phyloP scores from a whole-genome alignment of 441 rosid species.

The Erodium trifolium region DNA sequence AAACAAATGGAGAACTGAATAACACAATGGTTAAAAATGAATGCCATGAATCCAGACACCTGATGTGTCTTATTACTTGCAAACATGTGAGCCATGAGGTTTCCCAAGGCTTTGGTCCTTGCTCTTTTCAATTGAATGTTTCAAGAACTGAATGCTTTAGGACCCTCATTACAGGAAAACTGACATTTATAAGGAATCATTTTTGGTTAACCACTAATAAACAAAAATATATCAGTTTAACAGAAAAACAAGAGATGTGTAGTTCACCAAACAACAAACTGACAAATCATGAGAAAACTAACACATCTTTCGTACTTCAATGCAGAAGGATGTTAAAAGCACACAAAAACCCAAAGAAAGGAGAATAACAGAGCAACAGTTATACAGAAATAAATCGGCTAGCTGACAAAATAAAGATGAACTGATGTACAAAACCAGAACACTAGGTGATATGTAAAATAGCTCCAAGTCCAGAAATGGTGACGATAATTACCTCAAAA shows the following conservation, averaged over 20 bases:
- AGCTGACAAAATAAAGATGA: neutral
- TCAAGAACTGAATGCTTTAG: neutral
- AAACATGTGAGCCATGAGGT: neutral
- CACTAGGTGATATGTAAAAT: neutral
- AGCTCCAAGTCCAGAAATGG: constrained; percentile 2
- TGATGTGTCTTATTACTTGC: constrained; percentile 3
- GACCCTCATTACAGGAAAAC: constrained; percentile 5
- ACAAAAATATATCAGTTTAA: constrained; percentile 4
- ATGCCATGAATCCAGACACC: neutral
- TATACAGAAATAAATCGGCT: neutral
- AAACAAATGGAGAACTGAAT: neutral
- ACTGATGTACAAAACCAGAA: neutral
- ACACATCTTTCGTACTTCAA: too few species aligned
- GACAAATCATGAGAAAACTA: neutral
- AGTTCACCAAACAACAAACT: neutral
- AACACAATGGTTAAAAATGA: neutral
- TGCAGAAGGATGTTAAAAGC: neutral
- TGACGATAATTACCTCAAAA: constrained; percentile 57
- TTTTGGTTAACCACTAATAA: neutral
- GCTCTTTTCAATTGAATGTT: neutral
- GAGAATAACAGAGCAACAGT: constrained; percentile 4
- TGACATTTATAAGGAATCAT: neutral
- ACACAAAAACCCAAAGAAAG: constrained; percentile 1
- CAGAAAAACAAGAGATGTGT: neutral
- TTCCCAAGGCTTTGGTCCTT: neutral